These are phyloP conservation scores for Pelargonium citronellum DNA, from an alignment of 441 rosid genomes.

Conservation along the genomic window DNA sequence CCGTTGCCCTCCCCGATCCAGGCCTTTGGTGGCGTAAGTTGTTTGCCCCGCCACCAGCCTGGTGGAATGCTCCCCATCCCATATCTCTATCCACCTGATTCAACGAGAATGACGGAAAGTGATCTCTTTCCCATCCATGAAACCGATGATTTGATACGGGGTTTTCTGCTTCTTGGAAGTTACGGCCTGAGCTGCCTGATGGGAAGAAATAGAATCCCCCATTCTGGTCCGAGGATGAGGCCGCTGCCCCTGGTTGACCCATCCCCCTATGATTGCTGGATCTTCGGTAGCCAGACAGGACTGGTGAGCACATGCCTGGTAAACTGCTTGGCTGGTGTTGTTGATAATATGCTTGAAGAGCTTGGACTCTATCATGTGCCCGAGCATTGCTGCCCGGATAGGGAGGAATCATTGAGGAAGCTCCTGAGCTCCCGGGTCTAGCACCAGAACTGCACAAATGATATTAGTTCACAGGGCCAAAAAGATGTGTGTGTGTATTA, in stretches of 20 bases:
- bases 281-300: constrained; percentile 47
- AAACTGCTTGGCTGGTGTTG: constrained; percentile 58
- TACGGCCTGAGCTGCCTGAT: constrained; percentile 37
- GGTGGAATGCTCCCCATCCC: constrained; percentile 53
- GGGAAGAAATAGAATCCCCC: constrained; percentile 69
- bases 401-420: constrained; percentile 61
- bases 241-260: constrained; percentile 48
- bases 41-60: constrained; percentile 38
- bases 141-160: constrained; percentile 30
- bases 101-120: constrained; percentile 41
- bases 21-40: constrained; percentile 66
- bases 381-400: constrained; percentile 86
- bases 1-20: constrained; percentile 59
- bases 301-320: constrained; percentile 44
- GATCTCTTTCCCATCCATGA: constrained; percentile 78
- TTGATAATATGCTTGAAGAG: constrained; percentile 90
- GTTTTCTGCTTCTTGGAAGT: constrained; percentile 53
- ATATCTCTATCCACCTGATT: constrained; percentile 69
- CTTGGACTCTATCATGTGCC: constrained; percentile 76
- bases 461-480: constrained; percentile 3
- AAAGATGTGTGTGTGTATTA: too few relatives aligned
- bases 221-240: constrained; percentile 69
- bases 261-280: constrained; percentile 50
- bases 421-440: constrained; percentile 66
- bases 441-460: constrained; percentile 44